phyloP scores from a whole-genome alignment of 192 early-diverging fungal genomes.

The Mortierella antarctica region DNA sequence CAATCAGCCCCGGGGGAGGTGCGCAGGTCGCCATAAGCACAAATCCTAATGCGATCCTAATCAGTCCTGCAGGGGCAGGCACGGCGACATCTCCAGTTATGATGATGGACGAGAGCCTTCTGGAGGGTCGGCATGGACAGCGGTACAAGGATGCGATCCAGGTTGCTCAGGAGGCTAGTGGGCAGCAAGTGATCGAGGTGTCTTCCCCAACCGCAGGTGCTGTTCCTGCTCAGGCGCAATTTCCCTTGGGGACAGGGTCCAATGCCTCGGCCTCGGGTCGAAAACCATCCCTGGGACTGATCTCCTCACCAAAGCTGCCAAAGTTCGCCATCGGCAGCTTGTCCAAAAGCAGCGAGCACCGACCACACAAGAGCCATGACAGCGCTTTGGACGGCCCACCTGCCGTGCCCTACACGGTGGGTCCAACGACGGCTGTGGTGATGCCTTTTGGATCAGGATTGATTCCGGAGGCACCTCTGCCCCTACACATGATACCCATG shows the following conservation, averaged over 20 bases:
- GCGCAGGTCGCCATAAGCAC: neutral
- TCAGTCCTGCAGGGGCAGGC: neutral
- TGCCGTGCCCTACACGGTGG: neutral
- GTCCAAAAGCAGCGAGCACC: no score
- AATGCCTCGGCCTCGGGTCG: neutral
- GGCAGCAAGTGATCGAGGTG: conserved; percentile 21
- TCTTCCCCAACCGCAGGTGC: neutral
- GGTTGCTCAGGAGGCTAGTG: conserved; percentile 37
- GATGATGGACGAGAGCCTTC: conserved; percentile 35
- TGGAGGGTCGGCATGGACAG: conserved; percentile 19
- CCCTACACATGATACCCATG: conserved; percentile 22
- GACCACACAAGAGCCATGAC: no score
- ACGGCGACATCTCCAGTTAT: conserved; percentile 1
- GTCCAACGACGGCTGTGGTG: conserved; percentile 1
- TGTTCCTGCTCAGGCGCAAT: conserved; percentile 14
- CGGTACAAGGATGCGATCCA: conserved; percentile 36
- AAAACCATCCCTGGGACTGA: no score
- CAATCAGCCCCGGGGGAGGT: neutral
- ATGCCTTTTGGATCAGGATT: conserved; percentile 19
- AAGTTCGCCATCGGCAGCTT: no score
- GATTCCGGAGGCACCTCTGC: conserved; percentile 21
- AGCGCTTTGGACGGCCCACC: no score
- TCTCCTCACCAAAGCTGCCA: no score
- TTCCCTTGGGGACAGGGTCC: neutral
- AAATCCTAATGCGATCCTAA: neutral